Conservation (phyloP, 2,329 filamentous ascomycete genomes). For the Cladorrhinum sp. region DNA sequence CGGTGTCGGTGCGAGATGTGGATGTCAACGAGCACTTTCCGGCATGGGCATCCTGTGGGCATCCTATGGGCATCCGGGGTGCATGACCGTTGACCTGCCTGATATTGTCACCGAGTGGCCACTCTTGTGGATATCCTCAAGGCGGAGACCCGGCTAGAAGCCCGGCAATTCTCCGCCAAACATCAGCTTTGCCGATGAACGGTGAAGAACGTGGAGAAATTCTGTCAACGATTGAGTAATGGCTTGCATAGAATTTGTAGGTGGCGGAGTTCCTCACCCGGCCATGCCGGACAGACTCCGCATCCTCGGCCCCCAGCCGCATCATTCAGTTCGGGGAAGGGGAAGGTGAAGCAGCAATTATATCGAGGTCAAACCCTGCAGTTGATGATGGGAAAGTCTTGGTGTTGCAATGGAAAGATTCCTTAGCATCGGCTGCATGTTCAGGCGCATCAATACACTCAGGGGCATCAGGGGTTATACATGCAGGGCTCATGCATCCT, state of each 20-base stretch:
- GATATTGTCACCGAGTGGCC: not conserved
- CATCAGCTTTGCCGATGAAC: not conserved
- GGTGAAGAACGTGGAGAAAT: not conserved
- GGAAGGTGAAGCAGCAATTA: not conserved
- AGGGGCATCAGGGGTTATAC: not conserved
- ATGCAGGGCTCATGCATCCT: not conserved
- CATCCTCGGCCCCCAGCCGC: not conserved
- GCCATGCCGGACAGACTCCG: not conserved
- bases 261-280: no score
- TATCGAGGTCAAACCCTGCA: not conserved
- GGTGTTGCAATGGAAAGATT: not conserved
- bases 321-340: not conserved
- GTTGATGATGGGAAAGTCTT: not conserved
- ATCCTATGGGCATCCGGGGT: not conserved
- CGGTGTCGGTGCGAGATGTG: not conserved
- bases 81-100: not conserved
- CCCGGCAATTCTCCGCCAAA: not conserved
- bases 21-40: no score
- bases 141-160: not conserved
- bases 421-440: not conserved
- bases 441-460: not conserved
- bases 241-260: not conserved
- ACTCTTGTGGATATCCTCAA: not conserved
- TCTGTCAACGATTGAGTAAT: not conserved
- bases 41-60: not conserved